These are phyloP conservation scores for Hyaloperonospora arabidopsidis DNA, from an alignment of 352 stramenopile genomes.

Conservation along the genomic window DNA sequence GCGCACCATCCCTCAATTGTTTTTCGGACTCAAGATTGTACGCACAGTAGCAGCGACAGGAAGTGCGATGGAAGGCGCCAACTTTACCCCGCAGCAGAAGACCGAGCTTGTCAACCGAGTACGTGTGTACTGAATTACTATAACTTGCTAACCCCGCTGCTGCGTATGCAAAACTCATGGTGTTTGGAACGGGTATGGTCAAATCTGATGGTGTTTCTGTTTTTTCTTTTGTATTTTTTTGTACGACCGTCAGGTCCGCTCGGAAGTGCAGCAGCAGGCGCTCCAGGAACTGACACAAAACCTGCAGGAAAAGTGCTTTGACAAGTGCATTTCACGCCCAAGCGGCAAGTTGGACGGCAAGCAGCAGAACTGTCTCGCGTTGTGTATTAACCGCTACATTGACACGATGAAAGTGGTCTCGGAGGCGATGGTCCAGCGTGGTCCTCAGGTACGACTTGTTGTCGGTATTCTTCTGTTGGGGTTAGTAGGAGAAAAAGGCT, in stretches of 20 bases:
- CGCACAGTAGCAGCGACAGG: not conserved
- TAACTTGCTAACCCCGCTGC: too few species aligned
- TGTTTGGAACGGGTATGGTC: not conserved
- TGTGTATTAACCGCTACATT: conserved; percentile 88
- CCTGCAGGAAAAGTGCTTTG: conserved; percentile 87
- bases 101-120: conserved; percentile 78
- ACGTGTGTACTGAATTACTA: conserved; percentile 12
- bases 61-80: conserved; percentile 60
- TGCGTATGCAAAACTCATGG: too few species aligned
- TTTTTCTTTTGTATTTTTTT: conserved; percentile 3
- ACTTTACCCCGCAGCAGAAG: conserved; percentile 77
- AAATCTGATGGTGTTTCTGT: not conserved
- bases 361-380: conserved; percentile 84
- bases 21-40: not conserved
- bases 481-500: too few species aligned
- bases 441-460: conserved; percentile 35
- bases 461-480: not conserved
- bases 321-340: conserved; percentile 81
- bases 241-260: conserved; percentile 47
- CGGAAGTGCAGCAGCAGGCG: conserved; percentile 76
- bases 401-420: conserved; percentile 88
- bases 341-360: conserved; percentile 84
- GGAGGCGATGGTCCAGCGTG: conserved; percentile 70
- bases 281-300: conserved; percentile 82
- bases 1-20: not conserved